Evolutionary conservation across 805 yeast species (phyloP).

Genomic region (Metschnikowia henanensis): DNA sequence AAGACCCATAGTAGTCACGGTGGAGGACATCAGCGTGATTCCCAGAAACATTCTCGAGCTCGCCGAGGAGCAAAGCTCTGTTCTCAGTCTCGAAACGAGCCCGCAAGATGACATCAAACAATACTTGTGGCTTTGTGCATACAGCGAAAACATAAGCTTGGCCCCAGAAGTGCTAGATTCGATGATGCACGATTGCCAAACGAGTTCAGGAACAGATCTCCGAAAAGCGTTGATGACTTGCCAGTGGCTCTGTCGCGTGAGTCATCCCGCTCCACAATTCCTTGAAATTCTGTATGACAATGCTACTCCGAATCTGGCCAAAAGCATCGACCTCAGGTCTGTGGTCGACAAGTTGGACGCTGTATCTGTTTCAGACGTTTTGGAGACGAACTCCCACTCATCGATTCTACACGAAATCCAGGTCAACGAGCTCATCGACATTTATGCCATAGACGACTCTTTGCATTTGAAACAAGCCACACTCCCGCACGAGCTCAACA

Average conservation of each 20-base stretch:
- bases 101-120: constrained; percentile 17
- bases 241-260: constrained; percentile 38
- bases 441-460: constrained; percentile 34
- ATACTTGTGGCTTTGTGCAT: constrained; percentile 44
- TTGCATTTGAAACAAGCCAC: constrained; percentile 26
- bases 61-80: constrained; percentile 43
- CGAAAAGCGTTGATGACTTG: constrained; percentile 46
- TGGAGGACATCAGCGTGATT: constrained; percentile 47
- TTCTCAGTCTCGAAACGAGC: constrained; percentile 30
- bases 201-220: constrained; percentile 38
- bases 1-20: constrained; percentile 71
- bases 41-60: constrained; percentile 50
- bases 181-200: constrained; percentile 23
- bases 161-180: constrained; percentile 26
- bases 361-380: constrained; percentile 30
- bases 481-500: constrained; percentile 40
- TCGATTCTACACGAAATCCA: constrained; percentile 24
- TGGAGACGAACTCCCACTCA: constrained; percentile 27
- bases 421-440: constrained; percentile 37
- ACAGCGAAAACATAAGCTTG: constrained; percentile 35
- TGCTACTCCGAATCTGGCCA: background rate
- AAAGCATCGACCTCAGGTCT: background rate
- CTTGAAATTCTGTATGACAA: constrained; percentile 1
- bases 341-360: constrained; percentile 20
- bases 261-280: background rate